Evolutionary conservation across 2,329 filamentous ascomycete species (phyloP).

Genomic region (Neofusicoccum laricinum): DNA sequence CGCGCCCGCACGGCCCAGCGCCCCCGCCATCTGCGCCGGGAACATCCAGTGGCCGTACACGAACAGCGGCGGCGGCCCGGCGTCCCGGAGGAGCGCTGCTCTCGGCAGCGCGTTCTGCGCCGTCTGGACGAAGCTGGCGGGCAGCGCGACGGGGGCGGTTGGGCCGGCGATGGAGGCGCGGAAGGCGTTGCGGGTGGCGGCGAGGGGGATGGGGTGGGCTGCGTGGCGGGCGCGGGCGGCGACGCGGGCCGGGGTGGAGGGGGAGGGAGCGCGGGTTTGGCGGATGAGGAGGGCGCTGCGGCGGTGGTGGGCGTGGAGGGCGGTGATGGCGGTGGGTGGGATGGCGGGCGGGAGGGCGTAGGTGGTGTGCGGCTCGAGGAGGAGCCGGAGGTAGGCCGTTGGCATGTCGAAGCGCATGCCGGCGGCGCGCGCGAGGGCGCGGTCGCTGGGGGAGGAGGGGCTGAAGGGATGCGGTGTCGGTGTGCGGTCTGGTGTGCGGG

Average conservation of each 20-base stretch:
- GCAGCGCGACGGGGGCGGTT: background rate
- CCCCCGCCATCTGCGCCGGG: background rate
- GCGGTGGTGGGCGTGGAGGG: background rate
- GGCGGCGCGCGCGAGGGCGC: background rate
- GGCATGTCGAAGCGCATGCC: constrained; percentile 8
- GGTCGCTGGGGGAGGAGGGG: background rate
- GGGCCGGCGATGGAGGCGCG: background rate
- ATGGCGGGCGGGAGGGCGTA: background rate
- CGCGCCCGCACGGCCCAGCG: background rate
- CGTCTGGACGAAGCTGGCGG: background rate
- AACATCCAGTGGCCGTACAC: constrained; percentile 9
- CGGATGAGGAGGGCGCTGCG: background rate
- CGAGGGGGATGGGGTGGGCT: background rate
- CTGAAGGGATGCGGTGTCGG: background rate
- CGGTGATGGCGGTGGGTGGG: background rate
- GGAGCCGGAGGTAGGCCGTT: background rate
- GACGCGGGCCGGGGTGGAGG: background rate
- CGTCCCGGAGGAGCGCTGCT: background rate
- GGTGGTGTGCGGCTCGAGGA: background rate
- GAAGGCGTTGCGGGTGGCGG: background rate
- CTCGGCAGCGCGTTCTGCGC: background rate
- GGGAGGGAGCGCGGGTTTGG: background rate
- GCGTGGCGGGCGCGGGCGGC: background rate
- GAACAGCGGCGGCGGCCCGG: background rate
- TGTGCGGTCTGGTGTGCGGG: background rate